phyloP scores from a whole-genome alignment of 495 filamentous ascomycete species.

The Pyrenula aspistea region DNA sequence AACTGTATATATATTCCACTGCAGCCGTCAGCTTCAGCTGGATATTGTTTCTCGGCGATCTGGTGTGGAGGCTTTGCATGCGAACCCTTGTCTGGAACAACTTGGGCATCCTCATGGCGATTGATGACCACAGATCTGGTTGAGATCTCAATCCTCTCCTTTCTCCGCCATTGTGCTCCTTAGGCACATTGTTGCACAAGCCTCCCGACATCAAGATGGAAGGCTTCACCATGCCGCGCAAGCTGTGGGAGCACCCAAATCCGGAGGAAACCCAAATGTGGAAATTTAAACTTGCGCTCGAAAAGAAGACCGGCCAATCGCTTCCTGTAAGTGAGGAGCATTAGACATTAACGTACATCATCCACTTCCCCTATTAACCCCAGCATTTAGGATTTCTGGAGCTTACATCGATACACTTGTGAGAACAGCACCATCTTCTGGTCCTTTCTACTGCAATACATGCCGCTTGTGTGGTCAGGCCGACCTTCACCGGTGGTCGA shows the following conservation, averaged over 20 bases:
- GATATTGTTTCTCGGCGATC: too few species aligned
- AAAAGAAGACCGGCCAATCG: slow-evolving; percentile 8
- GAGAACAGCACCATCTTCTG: slow-evolving; percentile 53
- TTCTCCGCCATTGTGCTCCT: background rate
- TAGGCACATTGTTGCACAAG: background rate
- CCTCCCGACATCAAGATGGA: background rate
- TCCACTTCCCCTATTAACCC: slow-evolving; percentile 4
- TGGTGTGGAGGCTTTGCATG: too few species aligned
- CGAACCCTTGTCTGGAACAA: too few species aligned
- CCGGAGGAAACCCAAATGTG: slow-evolving; percentile 52
- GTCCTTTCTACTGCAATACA: slow-evolving; percentile 45
- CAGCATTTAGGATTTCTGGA: slow-evolving; percentile 31
- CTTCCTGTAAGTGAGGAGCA: slow-evolving; percentile 10
- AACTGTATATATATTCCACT: too few species aligned
- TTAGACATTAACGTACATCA: slow-evolving; percentile 7
- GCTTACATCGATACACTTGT: slow-evolving; percentile 54
- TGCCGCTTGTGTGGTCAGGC: slow-evolving; percentile 47
- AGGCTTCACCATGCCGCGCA: slow-evolving; percentile 15
- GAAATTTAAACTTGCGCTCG: slow-evolving; percentile 30
- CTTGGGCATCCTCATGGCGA: background rate
- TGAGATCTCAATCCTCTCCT: background rate
- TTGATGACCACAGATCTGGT: background rate
- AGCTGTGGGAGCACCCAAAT: slow-evolving; percentile 50
- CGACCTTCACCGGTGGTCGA: slow-evolving; percentile 49
- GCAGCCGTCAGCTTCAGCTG: too few species aligned